phyloP scores from a whole-genome alignment of 768 basidiomycete genomes.

The Hygrocybe punicea region DNA sequence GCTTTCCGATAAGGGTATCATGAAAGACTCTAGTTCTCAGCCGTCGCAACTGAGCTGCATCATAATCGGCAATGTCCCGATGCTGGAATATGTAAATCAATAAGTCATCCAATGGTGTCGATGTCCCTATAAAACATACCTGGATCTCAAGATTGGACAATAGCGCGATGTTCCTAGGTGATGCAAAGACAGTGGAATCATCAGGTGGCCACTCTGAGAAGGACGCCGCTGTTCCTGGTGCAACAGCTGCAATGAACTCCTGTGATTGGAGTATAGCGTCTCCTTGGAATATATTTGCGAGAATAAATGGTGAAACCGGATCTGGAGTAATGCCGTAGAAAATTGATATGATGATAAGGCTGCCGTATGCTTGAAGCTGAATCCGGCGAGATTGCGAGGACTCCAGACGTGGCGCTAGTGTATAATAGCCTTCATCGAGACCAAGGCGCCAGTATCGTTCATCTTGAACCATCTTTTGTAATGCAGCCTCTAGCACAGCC shows the following conservation, averaged over 20 bases:
- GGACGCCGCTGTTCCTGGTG: not conserved
- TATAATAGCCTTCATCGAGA: not conserved
- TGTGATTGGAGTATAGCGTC: not conserved
- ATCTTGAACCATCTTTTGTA: not conserved
- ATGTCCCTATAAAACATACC: not conserved
- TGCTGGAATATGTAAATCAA: not conserved
- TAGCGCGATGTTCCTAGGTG: not conserved
- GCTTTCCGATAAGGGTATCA: not conserved
- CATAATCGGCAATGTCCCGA: not conserved
- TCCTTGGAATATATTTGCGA: not conserved
- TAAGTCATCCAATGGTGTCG: not conserved
- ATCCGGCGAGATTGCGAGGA: not conserved
- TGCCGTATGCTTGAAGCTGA: not conserved
- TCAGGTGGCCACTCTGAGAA: not conserved
- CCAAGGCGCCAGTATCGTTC: not conserved
- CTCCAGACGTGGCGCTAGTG: not conserved
- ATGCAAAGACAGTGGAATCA: not conserved
- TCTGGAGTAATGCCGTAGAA: not conserved
- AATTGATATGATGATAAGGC: not conserved
- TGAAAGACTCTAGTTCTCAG: not conserved
- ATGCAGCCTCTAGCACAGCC: not conserved
- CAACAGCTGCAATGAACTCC: not conserved
- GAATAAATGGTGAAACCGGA: not conserved
- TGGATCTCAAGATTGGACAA: not conserved
- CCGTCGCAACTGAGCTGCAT: not conserved